A percentile compares a stretch with the other conserved stretches of the same genome.
These are phyloP conservation scores for Paramecium tetraurelia DNA, from an alignment of 73 alveolate species.

Conservation along the genomic window DNA sequence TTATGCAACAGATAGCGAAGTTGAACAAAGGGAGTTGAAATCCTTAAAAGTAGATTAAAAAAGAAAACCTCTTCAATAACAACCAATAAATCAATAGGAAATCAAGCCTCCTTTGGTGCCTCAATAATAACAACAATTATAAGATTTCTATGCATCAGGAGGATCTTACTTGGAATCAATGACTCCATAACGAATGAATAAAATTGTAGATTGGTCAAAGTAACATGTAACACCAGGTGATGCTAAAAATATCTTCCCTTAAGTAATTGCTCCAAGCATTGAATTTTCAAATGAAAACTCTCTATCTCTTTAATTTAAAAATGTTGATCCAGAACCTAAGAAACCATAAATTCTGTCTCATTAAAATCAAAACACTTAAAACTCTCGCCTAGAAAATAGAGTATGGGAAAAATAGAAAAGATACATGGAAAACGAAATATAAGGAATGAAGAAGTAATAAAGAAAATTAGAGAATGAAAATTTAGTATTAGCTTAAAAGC, in stretches of 20 bases:
- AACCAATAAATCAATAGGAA: background rate
- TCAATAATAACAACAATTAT: background rate
- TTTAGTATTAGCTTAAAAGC: background rate
- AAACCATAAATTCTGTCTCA: background rate
- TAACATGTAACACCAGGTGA: slow-evolving; percentile 49
- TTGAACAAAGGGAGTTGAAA: background rate
- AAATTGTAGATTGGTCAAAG: slow-evolving; percentile 44
- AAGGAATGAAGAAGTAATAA: background rate
- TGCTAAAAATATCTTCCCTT: slow-evolving; percentile 28
- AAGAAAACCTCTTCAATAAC: background rate
- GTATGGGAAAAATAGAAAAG: background rate
- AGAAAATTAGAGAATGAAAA: background rate
- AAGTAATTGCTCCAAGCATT: slow-evolving; percentile 44
- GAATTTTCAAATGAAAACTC: slow-evolving; percentile 50
- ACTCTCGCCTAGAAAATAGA: background rate
- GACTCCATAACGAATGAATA: slow-evolving; percentile 48
- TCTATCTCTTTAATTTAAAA: background rate
- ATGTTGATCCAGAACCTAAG: background rate
- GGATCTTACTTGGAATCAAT: slow-evolving; percentile 38
- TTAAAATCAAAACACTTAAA: background rate
- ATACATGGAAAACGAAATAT: background rate
- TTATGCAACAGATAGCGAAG: slow-evolving; percentile 1
- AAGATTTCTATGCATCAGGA: slow-evolving; percentile 12
- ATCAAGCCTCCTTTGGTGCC: background rate
- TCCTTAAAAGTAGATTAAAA: background rate